These are phyloP conservation scores for Nelumbo lutea DNA, from an alignment of 164 flowering plant species.

Conservation along the genomic window DNA sequence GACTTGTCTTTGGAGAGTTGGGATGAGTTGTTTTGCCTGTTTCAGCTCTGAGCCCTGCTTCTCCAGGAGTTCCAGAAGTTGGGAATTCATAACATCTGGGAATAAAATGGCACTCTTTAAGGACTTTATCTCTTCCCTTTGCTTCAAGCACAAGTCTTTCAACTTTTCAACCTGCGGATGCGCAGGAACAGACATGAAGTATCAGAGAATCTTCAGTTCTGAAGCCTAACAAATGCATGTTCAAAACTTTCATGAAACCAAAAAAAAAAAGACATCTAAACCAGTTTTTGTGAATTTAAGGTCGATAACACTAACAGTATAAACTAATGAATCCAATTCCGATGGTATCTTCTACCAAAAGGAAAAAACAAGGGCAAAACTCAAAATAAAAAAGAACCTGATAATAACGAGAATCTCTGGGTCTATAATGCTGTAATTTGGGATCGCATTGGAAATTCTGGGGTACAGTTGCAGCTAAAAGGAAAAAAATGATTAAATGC, in stretches of 20 bases:
- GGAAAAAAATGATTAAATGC: too few species aligned
- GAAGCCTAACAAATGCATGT: background rate
- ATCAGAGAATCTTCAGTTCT: background rate
- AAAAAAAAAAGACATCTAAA: too few species aligned
- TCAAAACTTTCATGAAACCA: background rate
- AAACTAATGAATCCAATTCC: too few species aligned
- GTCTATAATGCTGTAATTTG: too few species aligned
- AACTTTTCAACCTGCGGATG: constrained; percentile 66
- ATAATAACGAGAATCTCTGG: too few species aligned
- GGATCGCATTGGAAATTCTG: too few species aligned
- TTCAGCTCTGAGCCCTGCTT: constrained; percentile 72
- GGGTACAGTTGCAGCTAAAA: too few species aligned
- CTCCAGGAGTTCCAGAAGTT: constrained; percentile 59
- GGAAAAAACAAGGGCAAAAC: too few species aligned
- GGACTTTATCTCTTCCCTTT: constrained; percentile 83
- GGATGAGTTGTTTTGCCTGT: constrained; percentile 78
- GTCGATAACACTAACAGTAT: too few species aligned
- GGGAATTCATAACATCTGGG: constrained; percentile 69
- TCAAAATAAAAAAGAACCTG: too few species aligned
- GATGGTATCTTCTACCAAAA: too few species aligned
- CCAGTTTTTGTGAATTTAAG: too few species aligned
- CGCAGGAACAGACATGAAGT: background rate
- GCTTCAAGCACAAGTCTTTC: constrained; percentile 85
- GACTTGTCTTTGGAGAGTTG: constrained; percentile 80
- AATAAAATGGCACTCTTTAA: constrained; percentile 68